Evolutionary conservation across 352 stramenopile genomes (phyloP), one percentile per base, ranked within the genome.

Genomic region (Pythium vanterpoolii): DNA sequence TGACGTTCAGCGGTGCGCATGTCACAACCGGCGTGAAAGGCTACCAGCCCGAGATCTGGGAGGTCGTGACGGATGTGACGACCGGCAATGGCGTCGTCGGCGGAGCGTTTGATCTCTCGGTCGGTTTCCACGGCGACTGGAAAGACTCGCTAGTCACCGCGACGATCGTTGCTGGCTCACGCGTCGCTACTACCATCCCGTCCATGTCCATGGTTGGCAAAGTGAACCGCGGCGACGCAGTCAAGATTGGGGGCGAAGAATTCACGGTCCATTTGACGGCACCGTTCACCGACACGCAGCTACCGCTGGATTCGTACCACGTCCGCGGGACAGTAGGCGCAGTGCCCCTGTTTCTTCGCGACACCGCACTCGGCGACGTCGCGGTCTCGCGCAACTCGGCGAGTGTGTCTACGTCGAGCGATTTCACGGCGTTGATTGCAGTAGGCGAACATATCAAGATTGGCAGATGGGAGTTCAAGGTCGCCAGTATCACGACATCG

Each of bases 261-360:
- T 93, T 93, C 44, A 72, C 52, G 2, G 74, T 93, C 13, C 84
- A 93, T 45, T 46, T 68, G 0, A 81, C 76, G 1, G 81, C 84
- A 8, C 74, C 76, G 1, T 93, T 93, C 46, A 93, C 84, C 14
- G 77, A 91, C 58, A 71, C 62, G 0, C 51, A 79, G 21, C 64
- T 93, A 23, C 84, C 84, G 1, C 49, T 93, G 6, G 74, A 89
- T 46, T 74, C 78, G 14, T 90, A 93, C 55, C 75, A 89, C 24
- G 79, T 87, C 31, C 78, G 53, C 14, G 84, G 84, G 2, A 70
- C 54, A 0, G 52, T 19, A 0, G 65, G 66, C 9, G 1, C 45
- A 0, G 72, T 91, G 14, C 1, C 45, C 0, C 72, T 93, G 14
- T 73, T 76, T 38, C 1, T 89, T 6, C 69, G 76, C 14, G 84